Conservation (phyloP, 805 yeast species). For the Torulaspora indica region DNA sequence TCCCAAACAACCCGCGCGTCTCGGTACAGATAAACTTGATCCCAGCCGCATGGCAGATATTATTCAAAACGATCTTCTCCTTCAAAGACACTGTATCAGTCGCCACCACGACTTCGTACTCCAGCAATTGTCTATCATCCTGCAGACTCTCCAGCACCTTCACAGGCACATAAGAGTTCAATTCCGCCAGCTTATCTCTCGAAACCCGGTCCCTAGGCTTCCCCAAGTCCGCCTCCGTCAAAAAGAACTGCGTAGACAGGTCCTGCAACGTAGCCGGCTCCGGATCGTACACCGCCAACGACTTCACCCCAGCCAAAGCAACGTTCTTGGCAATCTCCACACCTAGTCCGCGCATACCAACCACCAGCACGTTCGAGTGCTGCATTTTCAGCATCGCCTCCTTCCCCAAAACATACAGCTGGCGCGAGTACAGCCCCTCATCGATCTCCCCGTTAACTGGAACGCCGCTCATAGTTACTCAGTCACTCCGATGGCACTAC, state of each 20-base stretch:
- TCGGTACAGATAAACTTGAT: constrained; percentile 81
- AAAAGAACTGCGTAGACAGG: constrained; percentile 84
- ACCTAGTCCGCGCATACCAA: constrained; percentile 91
- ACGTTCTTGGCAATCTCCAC: constrained; percentile 95
- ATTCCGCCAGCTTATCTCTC: constrained; percentile 64
- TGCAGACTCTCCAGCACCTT: constrained; percentile 54
- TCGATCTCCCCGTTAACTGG: constrained; percentile 54
- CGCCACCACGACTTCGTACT: constrained; percentile 78
- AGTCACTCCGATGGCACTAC: background rate
- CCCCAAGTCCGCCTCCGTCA: constrained; percentile 69
- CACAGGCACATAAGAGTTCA: constrained; percentile 88
- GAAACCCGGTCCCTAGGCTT: constrained; percentile 68
- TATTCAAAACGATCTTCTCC: constrained; percentile 69
- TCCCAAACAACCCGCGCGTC: constrained; percentile 83
- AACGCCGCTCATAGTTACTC: constrained; percentile 7
- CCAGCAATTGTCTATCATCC: constrained; percentile 41
- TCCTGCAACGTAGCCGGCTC: constrained; percentile 60
- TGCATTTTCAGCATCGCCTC: constrained; percentile 99
- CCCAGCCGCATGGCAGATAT: constrained; percentile 63
- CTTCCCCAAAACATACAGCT: constrained; percentile 90
- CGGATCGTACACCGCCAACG: constrained; percentile 82
- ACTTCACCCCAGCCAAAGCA: constrained; percentile 95
- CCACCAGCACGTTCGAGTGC: constrained; percentile 80
- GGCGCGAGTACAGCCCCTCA: constrained; percentile 93
- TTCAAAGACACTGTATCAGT: constrained; percentile 65